Evolutionary conservation across 2,329 filamentous ascomycete genomes (phyloP).

Genomic region (Ophiostoma sp.): DNA sequence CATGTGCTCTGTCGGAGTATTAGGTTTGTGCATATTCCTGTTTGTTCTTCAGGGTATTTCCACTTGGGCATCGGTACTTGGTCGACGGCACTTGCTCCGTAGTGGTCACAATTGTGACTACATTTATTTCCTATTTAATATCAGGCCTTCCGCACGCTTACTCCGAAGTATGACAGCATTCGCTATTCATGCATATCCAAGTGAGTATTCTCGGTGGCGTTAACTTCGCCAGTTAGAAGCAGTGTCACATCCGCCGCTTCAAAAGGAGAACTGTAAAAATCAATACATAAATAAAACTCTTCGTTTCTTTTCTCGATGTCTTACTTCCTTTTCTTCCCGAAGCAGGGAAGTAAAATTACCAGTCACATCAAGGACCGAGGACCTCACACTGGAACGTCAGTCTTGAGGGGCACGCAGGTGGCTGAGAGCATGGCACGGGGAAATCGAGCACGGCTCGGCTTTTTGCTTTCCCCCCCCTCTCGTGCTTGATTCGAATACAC

Average conservation of each 20-base stretch:
- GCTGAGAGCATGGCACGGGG: conserved; percentile 2
- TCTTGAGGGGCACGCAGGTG: neutral
- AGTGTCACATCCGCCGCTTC: neutral
- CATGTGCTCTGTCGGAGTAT: too few relatives aligned
- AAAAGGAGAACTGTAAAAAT: too few relatives aligned
- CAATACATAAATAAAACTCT: too few relatives aligned
- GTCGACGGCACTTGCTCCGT: too few relatives aligned
- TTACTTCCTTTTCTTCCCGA: neutral
- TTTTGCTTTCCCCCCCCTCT: neutral
- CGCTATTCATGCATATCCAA: neutral
- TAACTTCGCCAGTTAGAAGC: conserved; percentile 3
- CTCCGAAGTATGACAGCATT: too few relatives aligned
- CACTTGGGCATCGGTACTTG: conserved; percentile 1
- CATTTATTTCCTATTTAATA: too few relatives aligned
- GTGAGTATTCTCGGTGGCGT: neutral
- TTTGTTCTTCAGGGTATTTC: neutral
- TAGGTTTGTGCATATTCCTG: too few relatives aligned
- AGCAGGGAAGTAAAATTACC: neutral
- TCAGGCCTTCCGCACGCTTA: too few relatives aligned
- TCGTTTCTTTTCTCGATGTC: too few relatives aligned
- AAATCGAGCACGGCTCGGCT: conserved; percentile 8
- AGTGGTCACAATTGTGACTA: too few relatives aligned
- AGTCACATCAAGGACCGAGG: neutral
- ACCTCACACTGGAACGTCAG: neutral
- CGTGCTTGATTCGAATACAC: neutral